These are phyloP conservation scores for Salisapilia sapeloensis DNA, from an alignment of 352 stramenopile genomes.

Conservation along the genomic window DNA sequence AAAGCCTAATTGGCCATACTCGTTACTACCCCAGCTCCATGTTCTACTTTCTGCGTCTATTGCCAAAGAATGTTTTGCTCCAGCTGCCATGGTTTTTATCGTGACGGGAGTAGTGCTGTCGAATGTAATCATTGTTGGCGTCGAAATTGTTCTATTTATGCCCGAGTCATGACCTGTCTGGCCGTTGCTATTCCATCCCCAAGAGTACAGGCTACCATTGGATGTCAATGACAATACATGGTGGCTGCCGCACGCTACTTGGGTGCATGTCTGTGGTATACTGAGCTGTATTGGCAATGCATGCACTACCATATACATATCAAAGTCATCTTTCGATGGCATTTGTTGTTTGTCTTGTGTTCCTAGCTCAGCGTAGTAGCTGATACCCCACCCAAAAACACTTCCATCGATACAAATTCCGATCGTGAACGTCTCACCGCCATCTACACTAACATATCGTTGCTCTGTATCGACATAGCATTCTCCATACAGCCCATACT, in stretches of 20 bases:
- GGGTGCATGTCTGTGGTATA: slow-evolving; percentile 10
- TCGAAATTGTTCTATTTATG: slow-evolving; percentile 1
- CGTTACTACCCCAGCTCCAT: slow-evolving; percentile 58
- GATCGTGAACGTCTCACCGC: slow-evolving; percentile 42
- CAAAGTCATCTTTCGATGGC: too few species aligned
- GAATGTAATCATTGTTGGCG: slow-evolving; percentile 13
- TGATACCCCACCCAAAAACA: slow-evolving; percentile 35
- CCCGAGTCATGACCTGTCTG: slow-evolving; percentile 11
- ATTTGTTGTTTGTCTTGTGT: background rate
- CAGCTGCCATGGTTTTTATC: slow-evolving; percentile 16
- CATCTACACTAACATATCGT: slow-evolving; percentile 10
- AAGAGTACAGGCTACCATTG: slow-evolving; percentile 21
- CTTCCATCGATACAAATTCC: slow-evolving; percentile 9
- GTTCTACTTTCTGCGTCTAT: slow-evolving; percentile 12
- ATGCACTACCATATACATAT: background rate
- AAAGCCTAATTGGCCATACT: slow-evolving; percentile 32
- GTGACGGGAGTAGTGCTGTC: background rate
- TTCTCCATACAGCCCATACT: slow-evolving; percentile 15
- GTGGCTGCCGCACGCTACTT: slow-evolving; percentile 31
- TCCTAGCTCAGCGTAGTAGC: slow-evolving; percentile 47
- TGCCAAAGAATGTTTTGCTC: slow-evolving; percentile 44
- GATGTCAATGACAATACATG: slow-evolving; percentile 26
- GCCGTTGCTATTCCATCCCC: slow-evolving; percentile 28
- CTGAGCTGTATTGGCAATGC: slow-evolving; percentile 4
- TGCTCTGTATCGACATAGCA: slow-evolving; percentile 4